Base-by-base conservation (phyloP, 2,329 filamentous ascomycete species). In the Pyricularia grisea region DNA sequence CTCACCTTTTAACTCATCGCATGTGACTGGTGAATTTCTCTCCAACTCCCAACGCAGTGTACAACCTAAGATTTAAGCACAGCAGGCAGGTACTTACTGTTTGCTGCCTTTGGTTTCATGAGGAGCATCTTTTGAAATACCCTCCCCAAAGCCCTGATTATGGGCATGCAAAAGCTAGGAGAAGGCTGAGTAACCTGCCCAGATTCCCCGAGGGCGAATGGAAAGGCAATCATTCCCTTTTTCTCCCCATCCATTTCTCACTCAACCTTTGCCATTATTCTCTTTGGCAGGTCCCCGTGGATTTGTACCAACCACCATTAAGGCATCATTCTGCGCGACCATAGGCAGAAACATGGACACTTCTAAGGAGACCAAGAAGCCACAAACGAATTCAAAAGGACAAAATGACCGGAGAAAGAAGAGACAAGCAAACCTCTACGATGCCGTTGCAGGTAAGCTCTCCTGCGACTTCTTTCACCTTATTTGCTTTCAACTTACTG, bases 401-500 rank as follows among this genome's bases (percentile, higher is more conserved):
- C n/a, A 31, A 42, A 36, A 66, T 6, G 65, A 27, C 17, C 6
- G 9, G 28, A 67, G 25, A 31, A 71, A 72, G 75, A 76, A 76
- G 73, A 76, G 79, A 66, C 73, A 76, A 65, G 83, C 85, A 60
- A 92, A 84, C 25, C 78, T 93, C 25, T 93, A 90, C 77, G 90
- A 93, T 78, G 90, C 90, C 20, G 89, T 92, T 68, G 89, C 90
- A 74, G 89, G 90, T 90, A 76, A 72, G 78, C 33, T n/a, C 27
- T 14, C 30, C n/a, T 42, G 17, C 5, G 9, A 10, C 28, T 55
- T 20, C 20, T 11, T 5, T n/a, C 17, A n/a, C n/a, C 11, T 55
- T 58, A 23, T 28, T 25, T 60, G 25, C 28, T 23, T 33, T n/a
- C 7, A 10, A 36, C 11, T n/a, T 23, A n/a, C 66, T 10, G 33